A percentile compares a stretch with the other conserved stretches of the same genome.
These are phyloP conservation scores for Hypomontagnella submonticulosa DNA, from an alignment of 495 filamentous ascomycete genomes.

Conservation along the genomic window DNA sequence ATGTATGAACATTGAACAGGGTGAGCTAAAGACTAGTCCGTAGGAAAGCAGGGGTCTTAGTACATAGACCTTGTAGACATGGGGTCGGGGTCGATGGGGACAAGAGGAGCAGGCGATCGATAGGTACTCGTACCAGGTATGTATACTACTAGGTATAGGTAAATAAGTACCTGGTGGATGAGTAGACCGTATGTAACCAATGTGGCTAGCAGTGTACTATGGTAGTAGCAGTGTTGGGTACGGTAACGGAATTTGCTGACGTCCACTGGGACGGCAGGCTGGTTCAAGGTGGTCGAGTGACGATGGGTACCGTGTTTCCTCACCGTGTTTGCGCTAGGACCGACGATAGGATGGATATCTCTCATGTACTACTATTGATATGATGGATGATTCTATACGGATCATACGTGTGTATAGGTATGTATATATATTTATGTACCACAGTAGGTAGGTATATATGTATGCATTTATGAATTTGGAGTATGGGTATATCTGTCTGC, in stretches of 20 bases:
- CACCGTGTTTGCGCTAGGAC: slow-evolving; percentile 26
- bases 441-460: slow-evolving; percentile 17
- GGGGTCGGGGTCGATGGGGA: slow-evolving; percentile 28
- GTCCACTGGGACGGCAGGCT: slow-evolving; percentile 18
- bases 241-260: slow-evolving; percentile 36
- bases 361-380: neutral
- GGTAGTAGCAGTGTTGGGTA: slow-evolving; percentile 29
- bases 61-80: slow-evolving; percentile 4
- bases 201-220: neutral
- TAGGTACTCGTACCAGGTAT: slow-evolving; percentile 32
- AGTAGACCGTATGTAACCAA: slow-evolving; percentile 32
- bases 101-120: slow-evolving; percentile 38
- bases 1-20: no score
- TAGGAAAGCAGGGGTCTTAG: slow-evolving; percentile 22
- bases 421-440: slow-evolving; percentile 17
- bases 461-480: slow-evolving; percentile 19
- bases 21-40: slow-evolving; percentile 38
- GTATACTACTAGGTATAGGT: no score
- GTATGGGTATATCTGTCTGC: slow-evolving; percentile 22
- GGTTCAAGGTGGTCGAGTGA: slow-evolving; percentile 20
- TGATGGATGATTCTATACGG: neutral
- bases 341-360: slow-evolving; percentile 17
- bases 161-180: slow-evolving; percentile 38
- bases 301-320: slow-evolving; percentile 33
- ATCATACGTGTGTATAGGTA: slow-evolving; percentile 11